Base-by-base conservation (phyloP, 805 yeast species). In the Candida ficus region DNA sequence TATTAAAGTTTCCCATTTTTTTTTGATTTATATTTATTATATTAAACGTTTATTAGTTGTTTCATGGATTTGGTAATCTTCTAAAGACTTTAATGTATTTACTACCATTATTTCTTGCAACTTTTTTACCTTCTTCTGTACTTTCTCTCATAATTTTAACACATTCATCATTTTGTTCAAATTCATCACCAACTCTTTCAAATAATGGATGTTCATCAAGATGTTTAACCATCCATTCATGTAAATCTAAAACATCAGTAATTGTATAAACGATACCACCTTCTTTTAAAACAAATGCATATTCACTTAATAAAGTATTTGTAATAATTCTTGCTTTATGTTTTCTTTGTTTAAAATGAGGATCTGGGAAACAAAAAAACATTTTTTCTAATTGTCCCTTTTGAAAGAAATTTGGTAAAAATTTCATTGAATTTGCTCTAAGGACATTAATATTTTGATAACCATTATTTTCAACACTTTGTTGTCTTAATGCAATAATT, bases 311-410 rank as follows among this genome's bases (percentile, higher is more conserved):
- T 46, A 93, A 67, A 3, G 98, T 91, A 49, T 80, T 82, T 40
- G 99, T 90, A 49, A 93, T 77, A 57, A 93, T 93, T 68, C 99
- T 75, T 7, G 97, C 97, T 71, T 93, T 93, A 66, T 93, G 99
- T 60, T 93, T 93, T 58, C 98, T 75, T 63, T 88, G 95, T 61
- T 93, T 93, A 71, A 93, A 93, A 63, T 93, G 99, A 7, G 99
- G 99, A 63, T 93, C 99, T n/a, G 99, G 99, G 75, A 93, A 93
- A 62, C 99, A 93, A 68, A 93, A 93, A 67, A 93, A 93, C 76
- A 93, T 86, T 69, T 91, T 93, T 26, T 82, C 77, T 38, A 90
- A 67, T 60, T 89, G 97, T 7, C 80, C 79, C 61, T 83, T 83
- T 43, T 72, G 68, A 66, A 93, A 93, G 62, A 93, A 93, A 61